Base-by-base conservation (phyloP, 768 basidiomycete species). In the Mycena vulgaris region DNA sequence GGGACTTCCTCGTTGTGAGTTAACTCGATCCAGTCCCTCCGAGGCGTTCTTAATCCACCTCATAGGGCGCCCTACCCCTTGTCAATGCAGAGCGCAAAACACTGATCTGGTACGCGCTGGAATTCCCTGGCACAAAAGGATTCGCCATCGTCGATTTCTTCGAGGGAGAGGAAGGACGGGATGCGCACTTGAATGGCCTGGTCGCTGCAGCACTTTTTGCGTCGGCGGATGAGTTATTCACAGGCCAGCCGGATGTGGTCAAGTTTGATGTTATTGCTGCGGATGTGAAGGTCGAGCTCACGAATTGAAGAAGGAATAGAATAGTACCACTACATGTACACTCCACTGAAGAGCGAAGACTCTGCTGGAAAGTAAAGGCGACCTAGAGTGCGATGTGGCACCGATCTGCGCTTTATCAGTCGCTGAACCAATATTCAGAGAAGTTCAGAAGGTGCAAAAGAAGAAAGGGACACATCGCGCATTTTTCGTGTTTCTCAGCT, bases 81-180 rank as follows among this genome's bases (percentile, higher is more conserved):
- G 79, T 83, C 31, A 76, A 82, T 42, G 77, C 73, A 11, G 83
- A 83, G 72, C 73, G 72, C 10, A 67, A 70, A 35, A 82, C 82
- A 5, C 74, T 77, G 21, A 66, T 80, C 62, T 85, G 83, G 83
- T 85, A 81, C 67, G 82, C 83, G 2, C 71, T 83, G 57, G 78
- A 82, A 64, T 82, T 79, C 68, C 74, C 79, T 11, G 83, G 78
- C 8, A 81, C 79, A 5, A 72, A 76, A 68, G 75, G 73, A 21
- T 84, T 85, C 68, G 81, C 76, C 17, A 81, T 83, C 56, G 69
- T 84, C 53, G 64, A 66, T 17, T 66, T 66, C 53, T 66, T 66
- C 31, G 64, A 16, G 30, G 31, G 10, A 2, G 66, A 67, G 47
- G 42, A 25, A 21, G 59, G 45, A 10, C 66, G 56, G 60, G 56